Conservation (phyloP, 1,284 basidiomycete genomes). For the Pterula multifida region DNA sequence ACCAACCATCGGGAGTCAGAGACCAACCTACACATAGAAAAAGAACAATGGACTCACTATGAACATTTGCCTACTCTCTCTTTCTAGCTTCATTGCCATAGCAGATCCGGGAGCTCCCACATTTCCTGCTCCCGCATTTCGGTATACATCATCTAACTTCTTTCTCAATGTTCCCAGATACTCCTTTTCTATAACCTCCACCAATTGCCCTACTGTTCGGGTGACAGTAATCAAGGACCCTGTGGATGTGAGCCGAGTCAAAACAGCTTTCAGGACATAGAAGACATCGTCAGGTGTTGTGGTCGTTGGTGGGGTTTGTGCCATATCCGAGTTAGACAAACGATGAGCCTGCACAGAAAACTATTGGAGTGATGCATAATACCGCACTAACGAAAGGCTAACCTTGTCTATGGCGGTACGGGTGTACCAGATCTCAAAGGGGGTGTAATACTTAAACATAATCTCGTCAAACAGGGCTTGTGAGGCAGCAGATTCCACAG, state of each 20-base stretch:
- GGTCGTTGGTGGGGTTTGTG: conserved; percentile 49
- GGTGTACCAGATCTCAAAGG: conserved; percentile 88
- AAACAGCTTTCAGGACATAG: conserved; percentile 81
- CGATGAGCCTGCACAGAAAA: conserved; percentile 46
- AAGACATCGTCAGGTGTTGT: conserved; percentile 88
- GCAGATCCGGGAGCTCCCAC: conserved; percentile 23
- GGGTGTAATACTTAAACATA: conserved; percentile 69
- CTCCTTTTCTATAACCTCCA: conserved; percentile 69
- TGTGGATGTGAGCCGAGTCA: conserved; percentile 63
- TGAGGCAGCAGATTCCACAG: conserved; percentile 42
- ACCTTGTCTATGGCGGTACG: conserved; percentile 85
- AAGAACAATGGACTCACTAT: conserved; percentile 45
- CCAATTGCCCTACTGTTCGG: conserved; percentile 48
- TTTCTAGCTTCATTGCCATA: conserved; percentile 63
- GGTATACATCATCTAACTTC: conserved; percentile 83
- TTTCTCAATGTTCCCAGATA: conserved; percentile 68
- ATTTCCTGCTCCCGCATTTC: conserved; percentile 25
- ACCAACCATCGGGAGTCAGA: neutral
- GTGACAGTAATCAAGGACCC: conserved; percentile 53
- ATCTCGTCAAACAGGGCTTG: conserved; percentile 58
- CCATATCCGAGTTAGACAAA: conserved; percentile 53
- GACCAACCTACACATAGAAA: conserved; percentile 4
- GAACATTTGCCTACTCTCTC: conserved; percentile 66
- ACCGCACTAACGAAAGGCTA: too few relatives aligned
- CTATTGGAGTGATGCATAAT: conserved; percentile 1